Base-by-base conservation (phyloP, 2,329 filamentous ascomycete genomes). In the Salinomyces thailandicus region DNA sequence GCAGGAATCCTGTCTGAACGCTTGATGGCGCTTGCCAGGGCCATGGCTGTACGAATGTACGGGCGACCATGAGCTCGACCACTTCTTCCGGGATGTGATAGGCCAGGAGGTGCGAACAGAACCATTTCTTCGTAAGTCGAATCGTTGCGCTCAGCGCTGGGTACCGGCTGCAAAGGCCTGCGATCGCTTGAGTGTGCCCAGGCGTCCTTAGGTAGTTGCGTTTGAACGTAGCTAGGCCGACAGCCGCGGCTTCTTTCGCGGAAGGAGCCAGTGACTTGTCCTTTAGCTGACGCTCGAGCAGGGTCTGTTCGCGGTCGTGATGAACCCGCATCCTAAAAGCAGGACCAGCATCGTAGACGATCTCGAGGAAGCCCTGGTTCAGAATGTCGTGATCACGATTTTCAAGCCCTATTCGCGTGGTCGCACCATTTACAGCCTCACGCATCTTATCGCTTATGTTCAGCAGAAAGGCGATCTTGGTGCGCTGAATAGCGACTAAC, bases 41-140 rank as follows among this genome's bases (percentile, higher is more conserved):
- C 47, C 83, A 78, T 0, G 86, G 82, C 33, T 81, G 75, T 6
- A 91, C 66, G 63, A 96, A 98, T 12, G 77, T 75, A 35, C 79
- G 78, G 2, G 82, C 71, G 9, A 79, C 82, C 33, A 95, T 64
- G 12, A 98, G 72, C 62, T 98, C 91, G 41, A 95, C 72, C 31
- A 94, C 66, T 56, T 93, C 85, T 20, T 85, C 77, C 18, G 72
- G 69, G 48, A 96, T 70, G 57, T 95, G 83, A 11, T 71, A 71
- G 3, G 74, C 67, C 6, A 98, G 75, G 47, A 93, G 79, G 58
- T 98, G 91, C 2, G 73, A 72, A 45, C 76, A 73, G 59, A 94
- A 91, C 91, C 91, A 98, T 53, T 78, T 75, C 64, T 96, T 96
- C 30, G 83, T 71, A 2, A 96, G 68, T 13, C 89, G 78, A 43